Conservation (phyloP, 2,329 filamentous ascomycete genomes). For the Fusarium camptoceras region DNA sequence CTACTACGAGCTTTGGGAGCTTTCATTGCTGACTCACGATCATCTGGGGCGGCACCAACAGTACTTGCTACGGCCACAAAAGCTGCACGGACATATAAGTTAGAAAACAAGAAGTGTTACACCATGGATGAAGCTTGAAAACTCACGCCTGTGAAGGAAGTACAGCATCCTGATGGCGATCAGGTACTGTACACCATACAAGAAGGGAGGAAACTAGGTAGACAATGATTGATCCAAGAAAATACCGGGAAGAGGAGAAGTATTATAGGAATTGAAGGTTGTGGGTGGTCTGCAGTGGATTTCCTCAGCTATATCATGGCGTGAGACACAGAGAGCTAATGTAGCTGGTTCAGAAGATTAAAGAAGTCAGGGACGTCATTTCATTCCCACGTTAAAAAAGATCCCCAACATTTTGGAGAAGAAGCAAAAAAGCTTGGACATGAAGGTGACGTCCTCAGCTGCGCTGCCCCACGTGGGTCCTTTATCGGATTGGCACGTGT, state of each 20-base stretch:
- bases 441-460: slow-evolving; percentile 31
- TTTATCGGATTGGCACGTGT: slow-evolving; percentile 19
- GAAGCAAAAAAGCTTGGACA: slow-evolving; percentile 37
- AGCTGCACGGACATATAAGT: slow-evolving; percentile 42
- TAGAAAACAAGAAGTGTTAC: slow-evolving; percentile 14
- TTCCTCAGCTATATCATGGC: slow-evolving; percentile 30
- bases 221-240: neutral
- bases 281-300: neutral
- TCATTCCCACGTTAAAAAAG: slow-evolving; percentile 1
- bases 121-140: neutral
- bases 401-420: slow-evolving; percentile 42
- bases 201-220: neutral
- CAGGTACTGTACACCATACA: slow-evolving; percentile 4
- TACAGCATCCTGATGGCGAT: slow-evolving; percentile 31
- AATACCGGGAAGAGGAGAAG: neutral
- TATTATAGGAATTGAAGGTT: slow-evolving; percentile 11
- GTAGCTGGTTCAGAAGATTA: slow-evolving; percentile 2
- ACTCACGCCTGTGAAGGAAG: slow-evolving; percentile 40
- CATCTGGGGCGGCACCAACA: slow-evolving; percentile 54
- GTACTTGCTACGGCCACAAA: slow-evolving; percentile 51
- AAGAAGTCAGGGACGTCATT: slow-evolving; percentile 31
- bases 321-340: slow-evolving; percentile 11
- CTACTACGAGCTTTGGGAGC: slow-evolving; percentile 2
- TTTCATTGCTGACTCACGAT: slow-evolving; percentile 48
- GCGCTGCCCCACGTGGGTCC: slow-evolving; percentile 31